Evolutionary conservation across 2,329 filamentous ascomycete species (phyloP).

Genomic region (Cercospora zeae-maydis): DNA sequence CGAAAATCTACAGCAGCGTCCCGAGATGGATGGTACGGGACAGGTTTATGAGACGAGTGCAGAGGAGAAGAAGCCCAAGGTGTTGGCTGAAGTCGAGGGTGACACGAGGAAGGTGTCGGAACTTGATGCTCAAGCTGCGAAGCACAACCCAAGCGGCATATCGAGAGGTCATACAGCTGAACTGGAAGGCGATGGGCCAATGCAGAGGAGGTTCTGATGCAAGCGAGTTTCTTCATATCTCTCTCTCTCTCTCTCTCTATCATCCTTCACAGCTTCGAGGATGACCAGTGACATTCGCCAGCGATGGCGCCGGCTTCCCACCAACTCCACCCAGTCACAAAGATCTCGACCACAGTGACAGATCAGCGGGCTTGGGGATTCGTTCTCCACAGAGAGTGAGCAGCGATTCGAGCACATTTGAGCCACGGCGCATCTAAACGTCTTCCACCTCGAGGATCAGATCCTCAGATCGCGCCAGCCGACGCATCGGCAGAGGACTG

Average conservation of each 20-base stretch:
- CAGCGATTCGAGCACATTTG: no score
- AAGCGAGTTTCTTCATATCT: neutral
- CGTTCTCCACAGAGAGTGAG: neutral
- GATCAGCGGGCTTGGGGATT: neutral
- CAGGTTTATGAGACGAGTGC: conserved; percentile 2
- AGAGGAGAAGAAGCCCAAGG: neutral
- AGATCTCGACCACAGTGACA: neutral
- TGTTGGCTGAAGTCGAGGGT: conserved; percentile 1
- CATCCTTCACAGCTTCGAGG: neutral
- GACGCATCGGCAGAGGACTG: no score
- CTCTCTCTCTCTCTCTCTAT: no score
- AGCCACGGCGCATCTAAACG: neutral
- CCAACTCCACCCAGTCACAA: no score
- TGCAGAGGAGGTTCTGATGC: neutral
- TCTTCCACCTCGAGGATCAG: neutral
- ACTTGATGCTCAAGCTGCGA: neutral
- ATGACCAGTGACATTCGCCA: no score
- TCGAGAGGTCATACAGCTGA: neutral
- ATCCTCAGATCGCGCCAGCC: no score
- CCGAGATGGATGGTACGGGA: neutral
- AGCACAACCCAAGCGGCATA: neutral
- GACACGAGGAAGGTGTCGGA: conserved; percentile 1
- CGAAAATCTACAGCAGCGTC: neutral
- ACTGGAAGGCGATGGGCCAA: conserved; percentile 1
- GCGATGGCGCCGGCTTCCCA: no score